A percentile compares a stretch with the other conserved stretches of the same genome.
Conservation (phyloP, 73 alveolate genomes). For the Paramecium sexaurelia region DNA sequence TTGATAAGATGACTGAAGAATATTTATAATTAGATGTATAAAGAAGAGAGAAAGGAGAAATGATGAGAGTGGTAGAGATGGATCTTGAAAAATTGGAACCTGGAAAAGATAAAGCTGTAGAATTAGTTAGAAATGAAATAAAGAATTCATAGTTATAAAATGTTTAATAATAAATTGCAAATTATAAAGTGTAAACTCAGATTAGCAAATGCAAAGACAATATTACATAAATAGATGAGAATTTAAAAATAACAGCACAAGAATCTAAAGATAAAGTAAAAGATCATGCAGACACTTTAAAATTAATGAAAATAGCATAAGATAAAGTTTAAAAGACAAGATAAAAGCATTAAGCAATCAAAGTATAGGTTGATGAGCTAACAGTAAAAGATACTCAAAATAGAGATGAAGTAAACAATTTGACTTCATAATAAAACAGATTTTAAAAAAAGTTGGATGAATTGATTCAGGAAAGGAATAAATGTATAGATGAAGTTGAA, state of each 20-base stretch:
- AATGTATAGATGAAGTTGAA: slow-evolving; percentile 26
- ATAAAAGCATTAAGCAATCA: not conserved
- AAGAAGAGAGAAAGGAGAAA: slow-evolving; percentile 67
- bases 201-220: not conserved
- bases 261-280: not conserved
- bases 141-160: slow-evolving; percentile 31
- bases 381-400: not conserved
- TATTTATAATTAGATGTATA: slow-evolving; percentile 77
- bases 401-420: slow-evolving; percentile 18
- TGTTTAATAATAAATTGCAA: slow-evolving; percentile 23
- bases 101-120: slow-evolving; percentile 78
- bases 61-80: slow-evolving; percentile 53
- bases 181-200: not conserved
- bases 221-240: not conserved
- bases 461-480: not conserved
- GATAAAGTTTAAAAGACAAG: not conserved
- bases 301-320: not conserved
- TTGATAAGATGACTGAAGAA: slow-evolving; percentile 79
- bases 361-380: not conserved
- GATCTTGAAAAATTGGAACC: slow-evolving; percentile 69
- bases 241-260: not conserved
- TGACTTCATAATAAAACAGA: slow-evolving; percentile 48
- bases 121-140: slow-evolving; percentile 81
- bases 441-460: slow-evolving; percentile 63
- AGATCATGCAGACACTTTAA: not conserved